These are phyloP conservation scores for Ceratobasidium sp. DNA, from an alignment of 1,284 basidiomycete species.

Conservation along the genomic window DNA sequence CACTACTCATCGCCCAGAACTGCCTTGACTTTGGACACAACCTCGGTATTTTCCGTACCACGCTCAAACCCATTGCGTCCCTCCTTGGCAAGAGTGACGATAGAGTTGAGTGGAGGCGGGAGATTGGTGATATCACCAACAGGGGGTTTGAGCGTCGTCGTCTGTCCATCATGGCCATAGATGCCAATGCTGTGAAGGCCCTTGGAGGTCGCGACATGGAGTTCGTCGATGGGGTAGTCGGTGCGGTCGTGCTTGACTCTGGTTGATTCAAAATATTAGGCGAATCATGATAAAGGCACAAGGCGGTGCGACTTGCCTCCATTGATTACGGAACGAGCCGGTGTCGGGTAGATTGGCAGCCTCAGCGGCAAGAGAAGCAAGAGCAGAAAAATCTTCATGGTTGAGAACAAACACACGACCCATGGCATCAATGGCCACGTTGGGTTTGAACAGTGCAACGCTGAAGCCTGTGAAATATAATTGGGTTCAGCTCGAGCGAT, in stretches of 20 bases:
- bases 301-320: conserved; percentile 47
- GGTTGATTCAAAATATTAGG: neutral
- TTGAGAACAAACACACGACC: conserved; percentile 54
- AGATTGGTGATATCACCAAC: conserved; percentile 17
- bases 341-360: conserved; percentile 50
- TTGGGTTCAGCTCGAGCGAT: neutral
- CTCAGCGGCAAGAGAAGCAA: conserved; percentile 52
- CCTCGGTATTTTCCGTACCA: conserved; percentile 29
- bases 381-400: conserved; percentile 52
- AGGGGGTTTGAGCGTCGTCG: conserved; percentile 26
- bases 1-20: neutral
- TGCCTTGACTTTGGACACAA: conserved; percentile 34
- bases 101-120: conserved; percentile 7
- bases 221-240: conserved; percentile 35
- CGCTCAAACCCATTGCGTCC: conserved; percentile 31
- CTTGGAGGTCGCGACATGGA: conserved; percentile 8
- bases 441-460: conserved; percentile 56
- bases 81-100: conserved; percentile 31
- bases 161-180: conserved; percentile 36
- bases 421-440: conserved; percentile 56
- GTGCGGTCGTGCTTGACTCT: conserved; percentile 38
- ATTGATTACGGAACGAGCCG: conserved; percentile 57
- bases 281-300: neutral
- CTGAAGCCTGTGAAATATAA: conserved; percentile 50
- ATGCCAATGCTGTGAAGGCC: conserved; percentile 29